Conservation (phyloP, 1,284 basidiomycete species). For the Malassezia arunalokei region DNA sequence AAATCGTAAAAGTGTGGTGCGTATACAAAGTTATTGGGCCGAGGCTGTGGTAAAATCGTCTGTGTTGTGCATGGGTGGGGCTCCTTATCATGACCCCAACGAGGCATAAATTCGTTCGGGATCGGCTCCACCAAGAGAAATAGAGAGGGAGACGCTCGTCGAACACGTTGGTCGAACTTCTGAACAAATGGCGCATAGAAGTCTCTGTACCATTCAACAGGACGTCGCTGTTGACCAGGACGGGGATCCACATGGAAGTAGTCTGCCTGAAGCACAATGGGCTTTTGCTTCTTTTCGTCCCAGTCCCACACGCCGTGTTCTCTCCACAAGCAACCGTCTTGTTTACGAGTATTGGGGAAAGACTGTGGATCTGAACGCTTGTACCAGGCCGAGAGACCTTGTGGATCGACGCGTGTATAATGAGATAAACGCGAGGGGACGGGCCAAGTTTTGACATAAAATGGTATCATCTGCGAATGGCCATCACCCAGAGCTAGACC, state of each 20-base stretch:
- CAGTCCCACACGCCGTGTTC: constrained; percentile 88
- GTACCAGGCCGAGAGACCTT: constrained; percentile 27
- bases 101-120: constrained; percentile 43
- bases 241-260: constrained; percentile 59
- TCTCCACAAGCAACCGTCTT: constrained; percentile 62
- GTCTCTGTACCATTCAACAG: constrained; percentile 41
- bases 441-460: constrained; percentile 42
- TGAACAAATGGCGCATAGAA: constrained; percentile 37
- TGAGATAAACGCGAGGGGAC: constrained; percentile 37
- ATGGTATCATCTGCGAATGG: constrained; percentile 51
- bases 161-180: constrained; percentile 17
- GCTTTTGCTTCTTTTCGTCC: constrained; percentile 59
- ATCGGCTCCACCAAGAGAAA: constrained; percentile 39
- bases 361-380: constrained; percentile 49
- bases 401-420: constrained; percentile 24
- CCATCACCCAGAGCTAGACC: constrained; percentile 30
- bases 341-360: constrained; percentile 60
- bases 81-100: constrained; percentile 23
- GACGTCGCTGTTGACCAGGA: constrained; percentile 18
- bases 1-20: constrained; percentile 45
- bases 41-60: not conserved
- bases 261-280: constrained; percentile 67
- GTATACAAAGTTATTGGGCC: constrained; percentile 28
- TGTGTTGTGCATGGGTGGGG: constrained; percentile 19
- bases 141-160: not conserved